phyloP scores from a whole-genome alignment of 345 rosid species.

The Jatropha curcas region DNA sequence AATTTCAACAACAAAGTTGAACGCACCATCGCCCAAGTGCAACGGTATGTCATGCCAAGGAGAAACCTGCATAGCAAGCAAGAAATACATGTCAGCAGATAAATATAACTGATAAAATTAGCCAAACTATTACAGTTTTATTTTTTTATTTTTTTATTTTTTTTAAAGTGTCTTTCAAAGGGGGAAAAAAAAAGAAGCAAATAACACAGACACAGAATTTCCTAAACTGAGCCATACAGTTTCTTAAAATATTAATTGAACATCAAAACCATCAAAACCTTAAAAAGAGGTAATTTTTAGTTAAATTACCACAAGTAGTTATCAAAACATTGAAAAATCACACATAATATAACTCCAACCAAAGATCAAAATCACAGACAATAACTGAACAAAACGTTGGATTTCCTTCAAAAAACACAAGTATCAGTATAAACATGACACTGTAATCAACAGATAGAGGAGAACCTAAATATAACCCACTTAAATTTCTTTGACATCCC shows the following conservation, averaged over 20 bases:
- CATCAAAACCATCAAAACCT: no score
- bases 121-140: background rate
- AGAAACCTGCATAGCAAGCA: conserved; percentile 54
- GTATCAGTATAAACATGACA: background rate
- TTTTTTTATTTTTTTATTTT: no score
- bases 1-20: conserved; percentile 82
- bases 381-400: background rate
- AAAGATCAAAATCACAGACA: background rate
- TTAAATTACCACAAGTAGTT: background rate
- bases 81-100: background rate
- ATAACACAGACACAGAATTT: background rate
- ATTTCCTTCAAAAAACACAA: background rate
- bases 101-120: background rate
- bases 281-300: no score
- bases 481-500: conserved; percentile 1
- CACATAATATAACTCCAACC: no score
- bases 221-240: no score
- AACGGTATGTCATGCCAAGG: conserved; percentile 97
- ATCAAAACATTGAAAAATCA: background rate
- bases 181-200: no score
- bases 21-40: conserved; percentile 77
- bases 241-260: no score
- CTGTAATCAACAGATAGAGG: background rate
- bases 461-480: background rate
- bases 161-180: no score